Evolutionary conservation across 225 moss, liverwort and hornwort genomes (phyloP).

Genomic region (Asterella californica): DNA sequence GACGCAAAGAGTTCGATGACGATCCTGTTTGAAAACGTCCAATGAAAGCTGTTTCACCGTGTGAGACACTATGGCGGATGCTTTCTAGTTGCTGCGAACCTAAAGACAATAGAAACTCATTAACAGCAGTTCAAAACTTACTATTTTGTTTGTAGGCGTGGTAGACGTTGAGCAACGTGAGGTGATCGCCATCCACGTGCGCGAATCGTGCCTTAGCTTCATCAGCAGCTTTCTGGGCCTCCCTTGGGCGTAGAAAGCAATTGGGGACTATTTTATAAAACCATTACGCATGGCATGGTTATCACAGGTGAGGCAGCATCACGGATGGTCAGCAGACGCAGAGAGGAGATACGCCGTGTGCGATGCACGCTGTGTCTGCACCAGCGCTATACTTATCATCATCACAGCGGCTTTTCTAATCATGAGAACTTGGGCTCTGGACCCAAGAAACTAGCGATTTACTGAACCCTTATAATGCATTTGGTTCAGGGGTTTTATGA

Average conservation of each 20-base stretch:
- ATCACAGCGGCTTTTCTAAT: constrained; percentile 63
- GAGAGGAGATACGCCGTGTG: constrained; percentile 98
- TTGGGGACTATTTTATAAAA: constrained; percentile 94
- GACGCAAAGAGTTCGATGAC: too few relatives aligned
- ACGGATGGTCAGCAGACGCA: constrained; percentile 99
- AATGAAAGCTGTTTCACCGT: neutral
- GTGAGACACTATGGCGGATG: neutral
- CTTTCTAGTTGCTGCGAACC: neutral
- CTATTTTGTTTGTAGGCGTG: constrained; percentile 99
- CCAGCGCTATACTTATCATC: constrained; percentile 99
- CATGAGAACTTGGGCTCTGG: constrained; percentile 15
- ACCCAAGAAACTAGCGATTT: neutral
- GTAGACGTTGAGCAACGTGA: constrained; percentile 98
- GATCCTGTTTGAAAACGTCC: too few relatives aligned
- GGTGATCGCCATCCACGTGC: constrained; percentile 99
- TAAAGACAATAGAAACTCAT: neutral
- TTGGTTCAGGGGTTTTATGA: neutral
- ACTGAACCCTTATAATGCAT: neutral
- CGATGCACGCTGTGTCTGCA: constrained; percentile 99
- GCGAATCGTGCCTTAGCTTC: constrained; percentile 99
- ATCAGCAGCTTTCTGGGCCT: constrained; percentile 99
- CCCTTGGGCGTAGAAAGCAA: constrained; percentile 99
- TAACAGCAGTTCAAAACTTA: constrained; percentile 20
- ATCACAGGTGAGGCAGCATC: constrained; percentile 99
- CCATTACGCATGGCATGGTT: constrained; percentile 84